Evolutionary conservation across 495 filamentous ascomycete species (phyloP).

Genomic region (Parmelia sp.): DNA sequence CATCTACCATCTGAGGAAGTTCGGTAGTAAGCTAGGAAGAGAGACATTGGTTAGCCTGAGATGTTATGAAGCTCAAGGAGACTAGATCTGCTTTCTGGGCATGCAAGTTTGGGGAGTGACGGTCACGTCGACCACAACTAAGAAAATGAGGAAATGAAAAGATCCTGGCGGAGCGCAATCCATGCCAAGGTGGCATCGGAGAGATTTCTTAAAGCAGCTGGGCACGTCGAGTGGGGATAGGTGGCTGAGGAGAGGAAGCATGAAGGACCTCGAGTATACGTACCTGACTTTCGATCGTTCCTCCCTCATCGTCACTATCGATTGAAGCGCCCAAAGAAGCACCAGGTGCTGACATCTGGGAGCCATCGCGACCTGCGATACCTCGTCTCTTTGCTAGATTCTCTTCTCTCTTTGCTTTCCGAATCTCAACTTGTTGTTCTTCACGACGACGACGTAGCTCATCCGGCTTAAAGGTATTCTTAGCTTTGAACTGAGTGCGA

Average conservation of each 20-base stretch:
- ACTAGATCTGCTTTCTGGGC: background rate
- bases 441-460: slow-evolving; percentile 98
- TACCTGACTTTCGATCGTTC: slow-evolving; percentile 94
- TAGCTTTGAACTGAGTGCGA: slow-evolving; percentile 98
- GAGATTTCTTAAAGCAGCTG: background rate
- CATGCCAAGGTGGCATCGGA: background rate
- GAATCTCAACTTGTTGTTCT: slow-evolving; percentile 97
- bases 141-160: background rate
- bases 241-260: background rate
- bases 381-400: slow-evolving; percentile 97
- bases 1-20: slow-evolving; percentile 94
- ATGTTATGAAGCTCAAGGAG: background rate
- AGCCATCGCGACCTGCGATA: slow-evolving; percentile 67
- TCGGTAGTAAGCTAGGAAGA: slow-evolving; percentile 81
- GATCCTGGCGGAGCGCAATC: background rate
- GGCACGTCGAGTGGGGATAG: background rate
- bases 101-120: background rate
- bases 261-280: slow-evolving; percentile 31
- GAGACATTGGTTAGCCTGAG: slow-evolving; percentile 28
- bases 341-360: slow-evolving; percentile 60
- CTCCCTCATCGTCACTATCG: slow-evolving; percentile 96
- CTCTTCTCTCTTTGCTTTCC: slow-evolving; percentile 96
- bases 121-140: background rate
- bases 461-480: slow-evolving; percentile 96
- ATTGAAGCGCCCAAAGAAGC: slow-evolving; percentile 78